Evolutionary conservation across 352 stramenopile species (phyloP).

Genomic region (Halophytophthora batemanensis): DNA sequence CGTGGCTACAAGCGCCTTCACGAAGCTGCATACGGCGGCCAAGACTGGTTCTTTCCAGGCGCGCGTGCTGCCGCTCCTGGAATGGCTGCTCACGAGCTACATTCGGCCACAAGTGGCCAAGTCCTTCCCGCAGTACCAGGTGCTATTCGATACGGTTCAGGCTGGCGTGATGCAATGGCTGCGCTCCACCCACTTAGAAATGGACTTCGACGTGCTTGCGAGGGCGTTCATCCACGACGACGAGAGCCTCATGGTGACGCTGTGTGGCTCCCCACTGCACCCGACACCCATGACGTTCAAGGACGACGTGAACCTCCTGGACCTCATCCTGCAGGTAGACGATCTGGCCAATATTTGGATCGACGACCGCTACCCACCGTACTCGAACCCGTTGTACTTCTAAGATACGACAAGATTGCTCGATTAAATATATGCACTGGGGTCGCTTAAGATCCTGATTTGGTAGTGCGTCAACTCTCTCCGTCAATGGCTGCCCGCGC

Average conservation of each 20-base stretch:
- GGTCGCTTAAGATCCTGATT: slow-evolving; percentile 1
- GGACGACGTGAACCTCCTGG: slow-evolving; percentile 54
- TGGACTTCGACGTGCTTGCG: slow-evolving; percentile 61
- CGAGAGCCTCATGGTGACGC: slow-evolving; percentile 51
- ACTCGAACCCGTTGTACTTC: slow-evolving; percentile 70
- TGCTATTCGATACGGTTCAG: slow-evolving; percentile 53
- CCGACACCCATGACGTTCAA: slow-evolving; percentile 52
- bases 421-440: neutral
- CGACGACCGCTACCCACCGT: slow-evolving; percentile 63
- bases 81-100: slow-evolving; percentile 35
- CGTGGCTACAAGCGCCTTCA: slow-evolving; percentile 53
- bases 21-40: slow-evolving; percentile 56
- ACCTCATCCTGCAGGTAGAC: slow-evolving; percentile 63
- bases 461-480: neutral
- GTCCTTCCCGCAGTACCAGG: slow-evolving; percentile 54
- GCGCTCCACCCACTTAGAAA: slow-evolving; percentile 37
- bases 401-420: slow-evolving; percentile 9
- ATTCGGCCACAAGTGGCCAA: slow-evolving; percentile 37
- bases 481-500: neutral
- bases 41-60: slow-evolving; percentile 51
- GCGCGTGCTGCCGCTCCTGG: slow-evolving; percentile 38
- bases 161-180: slow-evolving; percentile 38
- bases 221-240: slow-evolving; percentile 58
- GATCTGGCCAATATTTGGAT: slow-evolving; percentile 76
- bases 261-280: slow-evolving; percentile 48